phyloP scores from a whole-genome alignment of 2,329 filamentous ascomycete species.

The Chalaropsis ovoidea region DNA sequence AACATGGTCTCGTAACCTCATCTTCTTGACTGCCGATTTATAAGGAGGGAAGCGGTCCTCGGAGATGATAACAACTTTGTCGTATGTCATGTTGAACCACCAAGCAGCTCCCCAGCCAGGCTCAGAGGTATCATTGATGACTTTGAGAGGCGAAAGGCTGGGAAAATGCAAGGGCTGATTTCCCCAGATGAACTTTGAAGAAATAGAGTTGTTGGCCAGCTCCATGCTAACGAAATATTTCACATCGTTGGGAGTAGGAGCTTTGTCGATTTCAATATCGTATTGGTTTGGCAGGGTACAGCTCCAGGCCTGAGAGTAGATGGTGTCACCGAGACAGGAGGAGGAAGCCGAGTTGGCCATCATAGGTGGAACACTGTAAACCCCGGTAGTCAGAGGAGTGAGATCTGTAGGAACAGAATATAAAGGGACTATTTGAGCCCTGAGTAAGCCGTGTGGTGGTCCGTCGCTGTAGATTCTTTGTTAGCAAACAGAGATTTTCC shows the following conservation, averaged over 20 bases:
- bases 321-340: conserved; percentile 48
- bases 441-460: not conserved
- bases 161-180: conserved; percentile 42
- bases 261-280: conserved; percentile 35
- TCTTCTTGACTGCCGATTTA: conserved; percentile 25
- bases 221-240: conserved; percentile 37
- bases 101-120: conserved; percentile 44
- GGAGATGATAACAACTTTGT: conserved; percentile 47
- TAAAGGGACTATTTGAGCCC: conserved; percentile 21
- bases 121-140: conserved; percentile 46
- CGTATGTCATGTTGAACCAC: conserved; percentile 43
- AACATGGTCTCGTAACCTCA: conserved; percentile 26
- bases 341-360: conserved; percentile 41
- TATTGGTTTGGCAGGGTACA: conserved; percentile 46
- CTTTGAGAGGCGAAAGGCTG: conserved; percentile 34
- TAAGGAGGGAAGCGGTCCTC: conserved; percentile 34
- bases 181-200: conserved; percentile 41
- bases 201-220: conserved; percentile 34
- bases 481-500: not conserved
- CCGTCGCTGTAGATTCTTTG: not conserved
- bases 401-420: conserved; percentile 38
- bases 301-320: conserved; percentile 51
- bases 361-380: conserved; percentile 46
- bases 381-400: conserved; percentile 44
- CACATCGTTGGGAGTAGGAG: conserved; percentile 29